A percentile compares a stretch with the other conserved stretches of the same genome.
These are phyloP conservation scores for Leucocoprinus birnbaumii DNA, from an alignment of 768 basidiomycete genomes.

Conservation along the genomic window DNA sequence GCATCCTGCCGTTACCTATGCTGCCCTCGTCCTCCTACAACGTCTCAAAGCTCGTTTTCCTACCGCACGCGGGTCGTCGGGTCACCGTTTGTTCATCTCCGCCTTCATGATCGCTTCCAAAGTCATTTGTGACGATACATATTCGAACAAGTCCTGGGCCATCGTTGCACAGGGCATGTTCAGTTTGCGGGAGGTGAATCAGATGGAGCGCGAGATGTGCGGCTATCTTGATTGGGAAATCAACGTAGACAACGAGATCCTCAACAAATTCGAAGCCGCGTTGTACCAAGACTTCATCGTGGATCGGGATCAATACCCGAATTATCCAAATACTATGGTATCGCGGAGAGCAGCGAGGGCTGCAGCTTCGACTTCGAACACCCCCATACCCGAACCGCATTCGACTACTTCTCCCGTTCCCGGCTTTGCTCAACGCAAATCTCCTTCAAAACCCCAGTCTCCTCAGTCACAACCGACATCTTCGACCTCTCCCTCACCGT, in stretches of 20 bases:
- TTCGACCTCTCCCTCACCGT: slow-evolving; percentile 22
- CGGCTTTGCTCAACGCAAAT: slow-evolving; percentile 36
- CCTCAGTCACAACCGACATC: slow-evolving; percentile 23
- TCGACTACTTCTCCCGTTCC: slow-evolving; percentile 47
- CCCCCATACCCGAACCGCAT: slow-evolving; percentile 39
- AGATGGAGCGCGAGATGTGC: slow-evolving; percentile 95
- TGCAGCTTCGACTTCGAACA: slow-evolving; percentile 34
- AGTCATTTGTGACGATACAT: slow-evolving; percentile 93
- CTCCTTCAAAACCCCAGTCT: slow-evolving; percentile 26
- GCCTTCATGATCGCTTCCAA: slow-evolving; percentile 92
- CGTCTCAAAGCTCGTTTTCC: slow-evolving; percentile 91
- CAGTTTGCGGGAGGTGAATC: slow-evolving; percentile 84
- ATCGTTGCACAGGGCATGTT: slow-evolving; percentile 91
- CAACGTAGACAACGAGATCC: slow-evolving; percentile 63
- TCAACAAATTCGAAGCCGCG: slow-evolving; percentile 58
- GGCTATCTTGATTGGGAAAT: slow-evolving; percentile 92
- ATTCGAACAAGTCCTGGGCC: slow-evolving; percentile 91
- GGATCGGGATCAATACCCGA: slow-evolving; percentile 53
- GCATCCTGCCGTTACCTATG: slow-evolving; percentile 66
- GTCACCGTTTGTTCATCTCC: slow-evolving; percentile 87
- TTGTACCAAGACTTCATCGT: slow-evolving; percentile 57
- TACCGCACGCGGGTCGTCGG: slow-evolving; percentile 85
- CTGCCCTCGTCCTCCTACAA: slow-evolving; percentile 66
- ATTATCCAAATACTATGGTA: slow-evolving; percentile 57
- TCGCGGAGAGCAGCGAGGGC: slow-evolving; percentile 56